Base-by-base conservation (phyloP, 202 grass and related monocot species). In the Elaeis oleifera region DNA sequence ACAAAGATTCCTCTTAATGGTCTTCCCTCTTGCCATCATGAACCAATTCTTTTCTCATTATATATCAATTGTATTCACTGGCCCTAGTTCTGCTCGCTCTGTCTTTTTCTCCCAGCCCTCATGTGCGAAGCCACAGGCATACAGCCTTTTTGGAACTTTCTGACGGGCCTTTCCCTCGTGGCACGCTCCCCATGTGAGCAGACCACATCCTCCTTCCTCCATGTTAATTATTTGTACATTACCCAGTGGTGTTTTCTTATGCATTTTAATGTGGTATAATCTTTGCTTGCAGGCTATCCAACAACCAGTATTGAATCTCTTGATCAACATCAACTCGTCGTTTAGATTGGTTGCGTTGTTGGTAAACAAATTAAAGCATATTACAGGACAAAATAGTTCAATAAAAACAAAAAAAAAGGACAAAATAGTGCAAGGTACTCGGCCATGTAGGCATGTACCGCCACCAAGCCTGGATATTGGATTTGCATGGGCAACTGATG, bases 101-200 rank as follows among this genome's bases (percentile, higher is more conserved):
- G 21, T n/a, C 5, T 31, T 31, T 53, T 21, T 5, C 49, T 22
- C 18, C 61, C 19, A 50, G 22, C 6, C 11, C 18, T 59, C 68
- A 79, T 60, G 76, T 60, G 76, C 76, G n/a, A 22, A 67, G 11
- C 67, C 18, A 36, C 59, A 71, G 29, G 58, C n/a, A 59, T 51
- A 79, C 68, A 71, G 51, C 68, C 58, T 65, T 78, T 78, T 79
- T 79, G 68, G 76, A 79, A 79, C 68, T 72, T 79, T 79, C 76
- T 72, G 60, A 21, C 27, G 24, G 68, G 39, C 23, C 19, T 78
- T 78, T 64, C 31, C 29, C 29, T 21, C 54, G 14, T 70, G 59
- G 44, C 36, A 44, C 57, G 75, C 67, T 18, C 29, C 28, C 75
- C 75, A 78, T 64, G 75, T 71, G 75, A 76, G 27, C 20, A 16